Evolutionary conservation across 108 stramenopile genomes (phyloP), one percentile per base, ranked within the genome.

Genomic region (Nitzschia putrida): DNA sequence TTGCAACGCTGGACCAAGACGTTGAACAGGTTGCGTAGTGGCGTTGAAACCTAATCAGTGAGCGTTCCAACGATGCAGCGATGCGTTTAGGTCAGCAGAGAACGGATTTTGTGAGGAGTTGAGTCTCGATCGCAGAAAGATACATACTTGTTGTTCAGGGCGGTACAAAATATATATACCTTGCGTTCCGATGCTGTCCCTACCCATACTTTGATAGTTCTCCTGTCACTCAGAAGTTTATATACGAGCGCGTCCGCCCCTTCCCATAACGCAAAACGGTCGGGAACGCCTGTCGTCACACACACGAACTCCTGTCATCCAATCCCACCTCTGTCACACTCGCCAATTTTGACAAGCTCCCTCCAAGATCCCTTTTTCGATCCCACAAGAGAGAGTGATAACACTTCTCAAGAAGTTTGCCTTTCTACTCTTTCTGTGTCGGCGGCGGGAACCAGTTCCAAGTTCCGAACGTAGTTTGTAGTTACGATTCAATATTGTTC

Each of bases 241-340:
- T 34, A 34, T 34, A 34, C 29, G 29, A 34, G 47, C 47, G n/a
- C 18, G 47, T 49, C 18, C 3, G 47, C 18, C 18, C 18, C 47
- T 13, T 14, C 39, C 58, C 58, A 59, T 59, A 59, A 59, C 58
- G 58, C 58, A 59, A 29, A 59, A 59, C 58, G 58, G 58, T 59
- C 58, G n/a, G 13, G 29, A 22, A 39, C 29, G 58, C 58, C 58
- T 12, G 58, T 37, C 29, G 11, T 10, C n/a, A n/a, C n/a, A 18
- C 57, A 58, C 57, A 58, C 44, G 44, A 44, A 44, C 11, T 44
- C 44, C 13, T n/a, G n/a, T 4, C 29, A 34, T 34, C 29, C 29
- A 34, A 34, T 34, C 29, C 29, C 29, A 34, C 29, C 29, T 34
- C 18, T 49, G 47, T 49, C 47, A 49, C 47, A 18, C 47, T 49